phyloP scores from a whole-genome alignment of 1,284 basidiomycete species.

The Ganoderma multipileum region DNA sequence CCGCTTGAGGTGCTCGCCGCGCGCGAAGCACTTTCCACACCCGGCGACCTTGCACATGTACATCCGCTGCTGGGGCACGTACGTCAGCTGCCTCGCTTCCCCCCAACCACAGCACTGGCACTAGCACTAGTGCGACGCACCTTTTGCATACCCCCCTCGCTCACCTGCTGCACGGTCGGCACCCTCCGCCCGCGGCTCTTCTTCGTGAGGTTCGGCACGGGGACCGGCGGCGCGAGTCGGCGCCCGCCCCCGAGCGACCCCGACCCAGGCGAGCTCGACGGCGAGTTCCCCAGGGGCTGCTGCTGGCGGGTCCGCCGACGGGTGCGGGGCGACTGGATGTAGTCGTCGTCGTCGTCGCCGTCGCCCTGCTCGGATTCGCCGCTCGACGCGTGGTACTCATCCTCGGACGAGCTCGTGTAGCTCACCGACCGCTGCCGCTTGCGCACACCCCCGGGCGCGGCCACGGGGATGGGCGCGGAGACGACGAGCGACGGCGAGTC shows the following conservation, averaged over 20 bases:
- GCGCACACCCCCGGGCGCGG: conserved; percentile 2
- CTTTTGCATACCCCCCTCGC: conserved; percentile 44
- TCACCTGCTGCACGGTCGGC: conserved; percentile 57
- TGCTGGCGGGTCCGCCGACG: conserved; percentile 34
- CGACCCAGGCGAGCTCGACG: conserved; percentile 21
- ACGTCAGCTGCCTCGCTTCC: conserved; percentile 16
- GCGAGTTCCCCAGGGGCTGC: conserved; percentile 19
- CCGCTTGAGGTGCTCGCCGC: conserved; percentile 81
- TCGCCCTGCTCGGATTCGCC: conserved; percentile 39
- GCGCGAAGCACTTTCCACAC: conserved; percentile 81
- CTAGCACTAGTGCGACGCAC: conserved; percentile 25
- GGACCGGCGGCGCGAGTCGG: conserved; percentile 59
- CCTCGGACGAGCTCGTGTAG: conserved; percentile 33
- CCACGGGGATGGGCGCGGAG: conserved; percentile 25
- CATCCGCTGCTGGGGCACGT: conserved; percentile 47
- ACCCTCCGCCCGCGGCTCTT: conserved; percentile 75
- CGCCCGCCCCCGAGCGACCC: conserved; percentile 26
- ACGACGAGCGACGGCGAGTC: conserved; percentile 32
- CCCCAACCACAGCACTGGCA: neutral
- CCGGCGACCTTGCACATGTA: conserved; percentile 77
- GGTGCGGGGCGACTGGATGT: conserved; percentile 42
- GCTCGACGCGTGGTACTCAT: conserved; percentile 25
- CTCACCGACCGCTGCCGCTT: conserved; percentile 35
- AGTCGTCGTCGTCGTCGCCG: conserved; percentile 42
- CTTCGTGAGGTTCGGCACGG: conserved; percentile 76